Base-by-base conservation (phyloP, 441 rosid species). In the Dalechampia spathulata region DNA sequence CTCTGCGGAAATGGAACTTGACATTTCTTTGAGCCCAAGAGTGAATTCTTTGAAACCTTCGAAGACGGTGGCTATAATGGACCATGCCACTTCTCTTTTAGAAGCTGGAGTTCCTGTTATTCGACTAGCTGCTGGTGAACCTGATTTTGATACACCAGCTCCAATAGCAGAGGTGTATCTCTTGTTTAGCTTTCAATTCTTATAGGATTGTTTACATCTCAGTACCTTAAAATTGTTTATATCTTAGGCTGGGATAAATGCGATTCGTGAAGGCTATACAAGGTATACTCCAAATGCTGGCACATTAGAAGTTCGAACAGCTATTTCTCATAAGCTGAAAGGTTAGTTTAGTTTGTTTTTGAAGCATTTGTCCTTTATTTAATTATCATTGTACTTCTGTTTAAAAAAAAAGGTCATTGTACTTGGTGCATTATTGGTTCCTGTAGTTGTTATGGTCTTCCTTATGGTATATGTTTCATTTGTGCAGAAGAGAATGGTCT, bases 71-170 rank as follows among this genome's bases (percentile, higher is more conserved):
- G 96, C 87, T 51, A 83, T 93, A 62, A 83, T 85, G 50, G 97
- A 93, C 64, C 95, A 82, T 52, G 96, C 99, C 0, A 76, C 90
- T 14, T 90, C 97, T 41, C 97, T 93, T 70, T 79, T 57, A 11
- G 86, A 85, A 70, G 83, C 97, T 23, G 99, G 99, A 49, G 76
- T 87, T 16, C 96, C 97, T 3, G 83, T 93, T 47, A 83, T 93
- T 57, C 74, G 87, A 12, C 74, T 93, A 74, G 97, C 99, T 52
- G 96, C 97, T 25, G 99, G 97, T 50, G 99, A 93, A 58, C 96
- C 99, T 14, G 99, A 93, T 80, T 93, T 90, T 44, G 96, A 90
- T 57, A 93, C 99, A 3, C 97, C 99, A 21, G 59, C 73, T 60
- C 44, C 61, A 42, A 79, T 93, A 62, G 77, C 91, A 5, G 95